Percentiles rank a stretch among this genome's conserved stretches.
phyloP scores from a whole-genome alignment of 75 land plant genomes.

The Chamaecyparis obtusa region DNA sequence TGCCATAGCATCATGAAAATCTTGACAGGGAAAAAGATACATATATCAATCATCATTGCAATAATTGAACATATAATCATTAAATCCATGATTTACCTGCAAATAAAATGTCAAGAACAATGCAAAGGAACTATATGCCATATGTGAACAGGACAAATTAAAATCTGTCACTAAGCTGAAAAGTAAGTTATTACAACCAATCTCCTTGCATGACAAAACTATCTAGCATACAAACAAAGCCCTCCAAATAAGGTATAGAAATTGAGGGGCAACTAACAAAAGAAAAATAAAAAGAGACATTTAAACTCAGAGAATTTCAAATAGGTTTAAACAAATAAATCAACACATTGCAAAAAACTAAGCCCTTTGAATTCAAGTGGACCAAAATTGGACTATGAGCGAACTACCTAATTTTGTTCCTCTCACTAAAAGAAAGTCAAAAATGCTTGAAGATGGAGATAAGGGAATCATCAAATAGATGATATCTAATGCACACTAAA shows the following conservation, averaged over 20 bases:
- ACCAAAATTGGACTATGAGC: background rate
- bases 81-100: background rate
- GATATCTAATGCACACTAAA: background rate
- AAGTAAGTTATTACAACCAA: background rate
- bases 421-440: background rate
- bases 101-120: background rate
- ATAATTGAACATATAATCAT: background rate
- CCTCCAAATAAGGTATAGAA: background rate
- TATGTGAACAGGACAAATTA: background rate
- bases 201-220: background rate
- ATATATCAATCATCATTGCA: background rate
- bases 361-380: background rate
- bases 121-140: background rate
- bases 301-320: background rate
- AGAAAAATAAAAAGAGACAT: background rate
- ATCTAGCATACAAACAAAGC: background rate
- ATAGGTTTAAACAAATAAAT: background rate
- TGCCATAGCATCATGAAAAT: background rate
- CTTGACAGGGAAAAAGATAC: background rate
- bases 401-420: background rate
- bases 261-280: background rate
- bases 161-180: background rate
- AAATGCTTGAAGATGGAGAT: constrained; percentile 3
- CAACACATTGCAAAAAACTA: background rate
- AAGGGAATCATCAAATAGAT: background rate